A percentile compares a stretch with the other conserved stretches of the same genome.
Evolutionary conservation across 352 stramenopile species (phyloP).

Genomic region (Pythium phragmiticola): DNA sequence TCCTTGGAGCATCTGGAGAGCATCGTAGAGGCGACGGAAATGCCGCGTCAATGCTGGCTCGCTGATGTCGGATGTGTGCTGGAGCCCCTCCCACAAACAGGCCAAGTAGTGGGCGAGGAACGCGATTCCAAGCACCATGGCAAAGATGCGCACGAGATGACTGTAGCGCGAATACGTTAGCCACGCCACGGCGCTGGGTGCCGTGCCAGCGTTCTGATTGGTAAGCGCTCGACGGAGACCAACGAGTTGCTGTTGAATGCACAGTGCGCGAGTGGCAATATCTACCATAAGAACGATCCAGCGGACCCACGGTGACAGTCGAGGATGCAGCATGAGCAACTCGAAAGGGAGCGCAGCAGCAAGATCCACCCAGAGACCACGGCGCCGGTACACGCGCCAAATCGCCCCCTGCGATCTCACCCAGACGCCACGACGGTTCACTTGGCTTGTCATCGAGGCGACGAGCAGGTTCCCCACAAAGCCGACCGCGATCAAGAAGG

Average conservation of each 20-base stretch:
- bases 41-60: conserved; percentile 1
- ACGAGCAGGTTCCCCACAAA: too few species aligned
- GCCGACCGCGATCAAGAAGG: too few species aligned
- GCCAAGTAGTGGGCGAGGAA: conserved; percentile 51
- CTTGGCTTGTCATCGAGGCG: too few species aligned
- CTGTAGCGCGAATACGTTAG: conserved; percentile 51
- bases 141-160: conserved; percentile 39
- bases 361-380: too few species aligned
- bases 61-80: conserved; percentile 10
- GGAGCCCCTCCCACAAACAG: conserved; percentile 37
- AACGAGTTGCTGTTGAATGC: background rate
- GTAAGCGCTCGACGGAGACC: background rate
- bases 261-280: background rate
- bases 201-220: conserved; percentile 16
- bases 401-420: too few species aligned
- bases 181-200: conserved; percentile 38
- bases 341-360: too few species aligned
- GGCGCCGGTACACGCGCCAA: too few species aligned
- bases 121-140: conserved; percentile 39
- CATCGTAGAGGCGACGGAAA: background rate
- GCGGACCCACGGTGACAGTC: background rate
- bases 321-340: too few species aligned
- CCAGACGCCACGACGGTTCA: too few species aligned
- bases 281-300: background rate
- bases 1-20: background rate